Evolutionary conservation across 495 filamentous ascomycete species (phyloP), one percentile per base, ranked within the genome.

Genomic region (Penicillium alfredii): DNA sequence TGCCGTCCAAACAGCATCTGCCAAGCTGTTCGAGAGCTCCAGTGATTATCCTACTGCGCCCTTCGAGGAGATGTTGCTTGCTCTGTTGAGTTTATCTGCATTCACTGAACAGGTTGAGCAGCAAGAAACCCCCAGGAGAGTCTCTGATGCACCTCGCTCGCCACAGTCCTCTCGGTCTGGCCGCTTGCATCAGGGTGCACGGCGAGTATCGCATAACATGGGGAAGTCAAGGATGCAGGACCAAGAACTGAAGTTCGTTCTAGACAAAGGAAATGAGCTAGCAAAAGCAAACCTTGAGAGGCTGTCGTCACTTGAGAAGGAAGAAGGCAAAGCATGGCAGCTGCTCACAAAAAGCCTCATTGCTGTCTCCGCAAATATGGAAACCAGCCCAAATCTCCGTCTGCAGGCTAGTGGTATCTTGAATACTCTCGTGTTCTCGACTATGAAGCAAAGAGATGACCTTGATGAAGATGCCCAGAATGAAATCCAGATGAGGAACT

Each of bases 1-100:
- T 35, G 90, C 92, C 14, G 90, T 94, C 2, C 85, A 96, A 53
- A 74, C 80, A n/a, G 93, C 90, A 3, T 85, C 88, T 2, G 76
- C 77, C 3, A 81, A 90, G 40, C 68, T 98, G 40, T 81, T 96
- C 40, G 90, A 97, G 60, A 89, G 84, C 44, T 95, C 88, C 0
- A 69, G 77, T 30, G 88, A 94, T 45, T 94, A 89, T 44, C 86
- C 89, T 1, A 84, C 87, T 51, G 63, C 73, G 17, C 68, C 88
- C 0, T 97, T 96, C 40, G 64, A 81, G n/a, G 76, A 83, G 30
- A 73, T 96, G 4, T 66, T 96, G 4, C 63, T 66, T 25, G 82
- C 88, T 1, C 70, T 95, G 3, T 85, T 86, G 26, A 68, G 73
- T 28, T 66, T 86, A 14, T 71, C 82, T 17, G 63, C 73, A 26